A percentile compares a stretch with the other conserved stretches of the same genome.
Evolutionary conservation across 2,329 filamentous ascomycete genomes (phyloP).

Genomic region (Calonectria fujianensis): DNA sequence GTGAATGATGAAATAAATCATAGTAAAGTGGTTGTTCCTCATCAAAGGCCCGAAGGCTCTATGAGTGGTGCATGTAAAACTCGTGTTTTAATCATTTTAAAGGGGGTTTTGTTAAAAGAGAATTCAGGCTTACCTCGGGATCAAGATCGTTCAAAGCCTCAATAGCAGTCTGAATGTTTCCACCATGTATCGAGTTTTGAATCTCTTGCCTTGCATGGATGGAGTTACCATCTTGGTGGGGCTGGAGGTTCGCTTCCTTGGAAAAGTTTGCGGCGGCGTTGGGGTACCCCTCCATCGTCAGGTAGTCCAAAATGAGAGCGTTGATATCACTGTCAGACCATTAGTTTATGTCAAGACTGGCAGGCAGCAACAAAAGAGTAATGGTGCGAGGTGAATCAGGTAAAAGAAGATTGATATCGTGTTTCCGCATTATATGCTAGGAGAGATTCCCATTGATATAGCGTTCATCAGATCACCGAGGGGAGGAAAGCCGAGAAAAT

Average conservation of each 20-base stretch:
- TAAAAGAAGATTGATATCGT: conserved; percentile 81
- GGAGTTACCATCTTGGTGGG: conserved; percentile 81
- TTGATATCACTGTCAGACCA: conserved; percentile 87
- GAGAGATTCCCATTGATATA: conserved; percentile 99
- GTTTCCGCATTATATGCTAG: conserved; percentile 94
- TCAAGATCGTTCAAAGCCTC: conserved; percentile 92
- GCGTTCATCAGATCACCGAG: conserved; percentile 81
- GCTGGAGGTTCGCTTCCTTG: conserved; percentile 90
- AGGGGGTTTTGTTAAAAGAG: conserved; percentile 34
- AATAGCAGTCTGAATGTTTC: conserved; percentile 90
- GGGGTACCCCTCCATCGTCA: conserved; percentile 96
- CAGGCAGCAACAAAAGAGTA: conserved; percentile 21
- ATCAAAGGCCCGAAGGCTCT: conserved; percentile 91
- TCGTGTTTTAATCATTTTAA: conserved; percentile 89
- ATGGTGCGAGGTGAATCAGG: conserved; percentile 63
- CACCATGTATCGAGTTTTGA: conserved; percentile 87
- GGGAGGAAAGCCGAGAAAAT: not conserved
- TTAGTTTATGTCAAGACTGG: conserved; percentile 52
- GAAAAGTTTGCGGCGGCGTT: conserved; percentile 95
- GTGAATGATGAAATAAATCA: conserved; percentile 53
- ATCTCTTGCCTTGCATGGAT: conserved; percentile 89
- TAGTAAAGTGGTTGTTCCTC: conserved; percentile 83
- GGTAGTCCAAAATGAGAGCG: conserved; percentile 94
- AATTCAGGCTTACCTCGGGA: conserved; percentile 83
- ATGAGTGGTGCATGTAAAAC: conserved; percentile 99